Conservation (phyloP, 192 early-diverging fungal genomes). For the Linnemannia zychae region DNA sequence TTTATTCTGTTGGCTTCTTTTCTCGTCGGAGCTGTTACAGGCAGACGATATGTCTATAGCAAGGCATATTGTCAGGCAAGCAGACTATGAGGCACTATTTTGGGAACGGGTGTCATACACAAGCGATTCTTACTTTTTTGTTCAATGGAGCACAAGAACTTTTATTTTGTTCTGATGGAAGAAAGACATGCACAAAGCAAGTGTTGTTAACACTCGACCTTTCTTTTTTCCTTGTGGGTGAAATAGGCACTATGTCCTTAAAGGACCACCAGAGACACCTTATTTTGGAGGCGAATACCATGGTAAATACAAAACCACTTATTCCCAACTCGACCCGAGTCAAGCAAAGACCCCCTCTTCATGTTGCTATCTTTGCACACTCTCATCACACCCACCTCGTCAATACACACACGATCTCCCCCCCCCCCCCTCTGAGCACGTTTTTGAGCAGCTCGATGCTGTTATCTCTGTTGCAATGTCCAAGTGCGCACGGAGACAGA, state of each 20-base stretch:
- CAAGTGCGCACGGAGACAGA: neutral
- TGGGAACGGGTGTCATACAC: neutral
- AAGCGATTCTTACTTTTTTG: neutral
- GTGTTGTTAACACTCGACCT: neutral
- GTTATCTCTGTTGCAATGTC: neutral
- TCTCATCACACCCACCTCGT: neutral
- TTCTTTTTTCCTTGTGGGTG: neutral
- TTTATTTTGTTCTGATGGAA: neutral
- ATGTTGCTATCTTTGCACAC: neutral
- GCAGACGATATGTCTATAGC: too few relatives aligned
- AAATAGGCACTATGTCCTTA: constrained; percentile 94
- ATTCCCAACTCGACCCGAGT: neutral
- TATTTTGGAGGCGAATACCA: constrained; percentile 96
- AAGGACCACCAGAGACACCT: constrained; percentile 95
- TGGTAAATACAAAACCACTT: constrained; percentile 68
- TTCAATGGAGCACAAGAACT: neutral
- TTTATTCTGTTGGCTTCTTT: neutral
- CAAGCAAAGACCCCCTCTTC: neutral
- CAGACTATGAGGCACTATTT: neutral
- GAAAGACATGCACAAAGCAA: neutral
- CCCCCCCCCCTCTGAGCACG: neutral
- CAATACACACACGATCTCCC: too few relatives aligned
- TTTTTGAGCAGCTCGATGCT: constrained; percentile 10
- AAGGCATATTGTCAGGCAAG: too few relatives aligned
- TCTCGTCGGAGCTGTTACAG: neutral